Conservation (phyloP, 192 early-diverging fungal genomes). For the Podila epigama region DNA sequence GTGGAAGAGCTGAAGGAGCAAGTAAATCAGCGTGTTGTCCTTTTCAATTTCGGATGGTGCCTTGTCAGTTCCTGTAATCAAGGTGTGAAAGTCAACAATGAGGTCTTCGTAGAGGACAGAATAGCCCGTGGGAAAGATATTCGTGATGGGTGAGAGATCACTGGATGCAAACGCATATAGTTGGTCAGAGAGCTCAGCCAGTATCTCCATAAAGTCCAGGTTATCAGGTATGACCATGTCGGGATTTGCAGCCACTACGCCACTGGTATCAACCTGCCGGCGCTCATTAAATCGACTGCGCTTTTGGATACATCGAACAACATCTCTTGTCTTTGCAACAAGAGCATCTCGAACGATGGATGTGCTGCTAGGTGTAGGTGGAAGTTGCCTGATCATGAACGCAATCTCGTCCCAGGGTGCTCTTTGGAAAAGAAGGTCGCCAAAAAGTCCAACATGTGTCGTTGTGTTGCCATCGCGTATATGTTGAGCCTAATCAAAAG, state of each 20-base stretch:
- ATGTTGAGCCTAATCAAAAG: constrained; percentile 60
- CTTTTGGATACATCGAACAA: constrained; percentile 61
- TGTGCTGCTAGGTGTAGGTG: constrained; percentile 45
- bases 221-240: constrained; percentile 72
- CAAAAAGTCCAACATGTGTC: constrained; percentile 68
- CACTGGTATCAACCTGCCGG: constrained; percentile 31
- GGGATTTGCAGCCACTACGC: constrained; percentile 9
- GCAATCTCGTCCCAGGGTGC: constrained; percentile 76
- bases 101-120: constrained; percentile 38
- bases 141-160: constrained; percentile 51
- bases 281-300: constrained; percentile 61
- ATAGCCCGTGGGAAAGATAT: constrained; percentile 39
- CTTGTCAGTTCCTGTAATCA: constrained; percentile 18
- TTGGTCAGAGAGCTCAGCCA: constrained; percentile 80
- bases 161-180: constrained; percentile 73
- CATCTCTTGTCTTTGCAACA: constrained; percentile 57
- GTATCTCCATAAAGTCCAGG: constrained; percentile 75
- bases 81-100: constrained; percentile 23
- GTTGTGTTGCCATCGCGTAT: constrained; percentile 68
- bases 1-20: constrained; percentile 73
- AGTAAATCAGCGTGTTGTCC: constrained; percentile 79
- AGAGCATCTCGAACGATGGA: constrained; percentile 58
- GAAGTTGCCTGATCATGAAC: constrained; percentile 56
- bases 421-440: constrained; percentile 75
- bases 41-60: constrained; percentile 52